Evolutionary conservation across 352 stramenopile genomes (phyloP).

Genomic region (Bremia lactucae): DNA sequence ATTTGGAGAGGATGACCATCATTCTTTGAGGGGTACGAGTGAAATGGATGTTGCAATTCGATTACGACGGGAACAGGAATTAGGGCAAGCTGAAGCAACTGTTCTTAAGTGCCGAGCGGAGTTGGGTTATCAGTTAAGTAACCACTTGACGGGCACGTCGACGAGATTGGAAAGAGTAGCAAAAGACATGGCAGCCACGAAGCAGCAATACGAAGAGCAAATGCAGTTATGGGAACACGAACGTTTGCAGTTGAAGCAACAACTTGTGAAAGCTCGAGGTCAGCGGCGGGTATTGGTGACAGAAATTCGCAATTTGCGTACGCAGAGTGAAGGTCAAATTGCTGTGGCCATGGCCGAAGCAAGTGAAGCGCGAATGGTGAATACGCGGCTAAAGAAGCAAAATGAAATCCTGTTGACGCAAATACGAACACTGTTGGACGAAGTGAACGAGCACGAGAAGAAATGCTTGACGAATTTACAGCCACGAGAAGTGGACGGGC

Average conservation of each 20-base stretch:
- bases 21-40: slow-evolving; percentile 13
- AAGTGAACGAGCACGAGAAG: slow-evolving; percentile 36
- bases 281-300: slow-evolving; percentile 72
- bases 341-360: slow-evolving; percentile 77
- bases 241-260: slow-evolving; percentile 44
- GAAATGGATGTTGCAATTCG: slow-evolving; percentile 41
- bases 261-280: slow-evolving; percentile 65
- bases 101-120: slow-evolving; percentile 65
- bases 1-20: slow-evolving; percentile 33
- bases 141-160: slow-evolving; percentile 62
- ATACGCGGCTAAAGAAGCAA: slow-evolving; percentile 70
- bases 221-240: slow-evolving; percentile 43
- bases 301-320: slow-evolving; percentile 69
- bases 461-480: slow-evolving; percentile 20
- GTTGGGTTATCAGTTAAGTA: slow-evolving; percentile 64
- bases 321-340: slow-evolving; percentile 63
- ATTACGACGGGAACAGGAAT: slow-evolving; percentile 51
- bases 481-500: not conserved
- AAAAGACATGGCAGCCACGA: slow-evolving; percentile 53
- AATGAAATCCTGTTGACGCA: slow-evolving; percentile 75
- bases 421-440: slow-evolving; percentile 62
- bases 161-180: slow-evolving; percentile 66
- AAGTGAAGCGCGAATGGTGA: slow-evolving; percentile 80
- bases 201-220: slow-evolving; percentile 64
- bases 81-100: slow-evolving; percentile 56